These are phyloP conservation scores for Mortierella sp. DNA, from an alignment of 371 early-diverging fungal genomes.

Conservation along the genomic window DNA sequence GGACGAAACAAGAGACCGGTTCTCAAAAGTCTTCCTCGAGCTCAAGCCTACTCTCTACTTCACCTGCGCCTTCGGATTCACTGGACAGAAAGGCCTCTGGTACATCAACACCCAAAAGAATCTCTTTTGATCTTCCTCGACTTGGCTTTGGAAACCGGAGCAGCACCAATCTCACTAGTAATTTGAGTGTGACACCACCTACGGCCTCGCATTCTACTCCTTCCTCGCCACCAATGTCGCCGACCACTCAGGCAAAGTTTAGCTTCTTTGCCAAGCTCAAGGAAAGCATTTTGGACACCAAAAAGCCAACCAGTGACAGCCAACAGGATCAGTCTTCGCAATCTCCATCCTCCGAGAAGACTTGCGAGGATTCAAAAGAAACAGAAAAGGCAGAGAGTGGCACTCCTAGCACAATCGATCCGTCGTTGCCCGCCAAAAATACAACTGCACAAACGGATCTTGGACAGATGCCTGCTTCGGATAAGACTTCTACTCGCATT, in stretches of 20 bases:
- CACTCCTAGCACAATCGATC: neutral
- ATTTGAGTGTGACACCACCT: neutral
- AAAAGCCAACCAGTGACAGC: neutral
- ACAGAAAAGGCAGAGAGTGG: neutral
- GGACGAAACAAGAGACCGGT: conserved; percentile 14
- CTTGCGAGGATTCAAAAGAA: neutral
- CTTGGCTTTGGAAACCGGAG: conserved; percentile 2
- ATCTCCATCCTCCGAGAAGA: neutral
- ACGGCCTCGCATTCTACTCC: neutral
- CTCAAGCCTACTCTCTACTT: conserved; percentile 1
- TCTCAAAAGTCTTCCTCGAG: conserved; percentile 8
- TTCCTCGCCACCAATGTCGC: conserved; percentile 17
- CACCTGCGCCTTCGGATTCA: neutral
- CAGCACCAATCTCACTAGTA: neutral
- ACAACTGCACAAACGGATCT: no score
- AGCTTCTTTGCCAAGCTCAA: conserved; percentile 43
- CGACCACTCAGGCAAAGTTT: conserved; percentile 9
- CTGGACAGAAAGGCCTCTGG: neutral
- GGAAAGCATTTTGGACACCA: conserved; percentile 21
- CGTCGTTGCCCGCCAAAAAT: neutral
- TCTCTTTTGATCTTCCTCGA: conserved; percentile 32
- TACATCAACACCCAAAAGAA: conserved; percentile 11
- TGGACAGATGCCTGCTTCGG: no score
- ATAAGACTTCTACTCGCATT: no score
- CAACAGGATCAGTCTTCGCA: neutral